These are phyloP conservation scores for Voacanga thouarsii DNA, from an alignment of 257 asterid species.

Conservation along the genomic window DNA sequence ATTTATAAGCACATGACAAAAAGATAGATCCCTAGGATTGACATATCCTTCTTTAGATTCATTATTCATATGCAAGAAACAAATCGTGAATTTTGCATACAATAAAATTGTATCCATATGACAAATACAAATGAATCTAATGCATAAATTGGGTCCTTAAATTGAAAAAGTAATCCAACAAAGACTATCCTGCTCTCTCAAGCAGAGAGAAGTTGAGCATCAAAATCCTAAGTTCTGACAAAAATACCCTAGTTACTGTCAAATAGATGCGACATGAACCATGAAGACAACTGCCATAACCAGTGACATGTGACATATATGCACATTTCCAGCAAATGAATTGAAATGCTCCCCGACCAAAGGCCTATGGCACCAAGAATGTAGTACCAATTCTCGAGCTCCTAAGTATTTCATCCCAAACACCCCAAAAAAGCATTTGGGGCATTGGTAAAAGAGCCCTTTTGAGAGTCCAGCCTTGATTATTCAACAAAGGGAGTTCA, in stretches of 20 bases:
- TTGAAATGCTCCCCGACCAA: constrained; percentile 70
- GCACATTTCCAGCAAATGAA: constrained; percentile 32
- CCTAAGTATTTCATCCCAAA: constrained; percentile 56
- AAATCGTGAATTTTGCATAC: neutral
- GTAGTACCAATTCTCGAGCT: constrained; percentile 80
- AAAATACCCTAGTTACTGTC: too few relatives aligned
- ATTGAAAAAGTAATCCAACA: neutral
- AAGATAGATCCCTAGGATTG: neutral
- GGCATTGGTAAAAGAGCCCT: constrained; percentile 46
- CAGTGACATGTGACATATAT: constrained; percentile 9
- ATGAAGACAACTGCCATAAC: neutral
- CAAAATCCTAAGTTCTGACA: neutral
- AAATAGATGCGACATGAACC: neutral
- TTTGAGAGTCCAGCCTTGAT: constrained; percentile 97
- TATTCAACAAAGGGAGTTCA: constrained; percentile 37
- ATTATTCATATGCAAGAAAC: neutral
- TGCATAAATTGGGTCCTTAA: neutral
- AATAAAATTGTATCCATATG: neutral
- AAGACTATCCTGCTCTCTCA: neutral
- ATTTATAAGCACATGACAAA: neutral
- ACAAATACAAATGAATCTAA: neutral
- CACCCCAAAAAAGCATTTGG: constrained; percentile 21
- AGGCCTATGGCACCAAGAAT: constrained; percentile 78
- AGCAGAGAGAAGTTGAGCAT: neutral
- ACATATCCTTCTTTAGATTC: neutral